Evolutionary conservation across 1,284 basidiomycete species (phyloP).

Genomic region (Ustilago shanxiensis): DNA sequence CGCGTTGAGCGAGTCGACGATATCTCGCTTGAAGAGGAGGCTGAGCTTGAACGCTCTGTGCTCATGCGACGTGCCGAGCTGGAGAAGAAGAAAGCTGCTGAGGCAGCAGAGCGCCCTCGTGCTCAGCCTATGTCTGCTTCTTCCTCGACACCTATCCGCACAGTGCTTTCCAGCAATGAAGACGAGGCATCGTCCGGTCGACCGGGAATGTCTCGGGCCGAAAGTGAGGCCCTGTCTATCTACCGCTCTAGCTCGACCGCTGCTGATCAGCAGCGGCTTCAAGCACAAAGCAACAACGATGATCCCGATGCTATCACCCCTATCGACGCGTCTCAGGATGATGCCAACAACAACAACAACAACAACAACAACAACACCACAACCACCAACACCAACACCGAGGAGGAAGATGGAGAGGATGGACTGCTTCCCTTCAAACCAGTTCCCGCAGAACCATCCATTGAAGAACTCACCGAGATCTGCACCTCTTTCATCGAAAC

Average conservation of each 20-base stretch:
- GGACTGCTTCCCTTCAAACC: conserved; percentile 39
- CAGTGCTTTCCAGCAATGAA: not conserved
- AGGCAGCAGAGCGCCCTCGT: conserved; percentile 15
- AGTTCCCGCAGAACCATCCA: conserved; percentile 72
- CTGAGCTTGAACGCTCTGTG: conserved; percentile 47
- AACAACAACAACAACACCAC: not conserved
- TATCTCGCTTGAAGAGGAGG: conserved; percentile 53
- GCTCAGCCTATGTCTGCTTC: conserved; percentile 20
- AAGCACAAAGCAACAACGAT: not conserved
- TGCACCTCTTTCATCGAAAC: conserved; percentile 85
- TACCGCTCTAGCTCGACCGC: conserved; percentile 18
- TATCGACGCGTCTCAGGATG: not conserved
- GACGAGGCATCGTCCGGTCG: conserved; percentile 3
- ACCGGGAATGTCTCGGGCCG: conserved; percentile 27
- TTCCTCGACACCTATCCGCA: conserved; percentile 22
- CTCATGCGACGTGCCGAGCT: conserved; percentile 33
- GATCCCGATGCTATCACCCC: not conserved
- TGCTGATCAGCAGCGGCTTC: conserved; percentile 5
- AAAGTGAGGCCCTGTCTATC: conserved; percentile 36
- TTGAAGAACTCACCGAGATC: conserved; percentile 79
- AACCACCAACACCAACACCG: too few relatives aligned
- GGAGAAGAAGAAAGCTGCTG: conserved; percentile 38
- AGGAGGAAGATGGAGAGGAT: conserved; percentile 12
- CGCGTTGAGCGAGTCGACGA: conserved; percentile 76
- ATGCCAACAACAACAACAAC: not conserved